Evolutionary conservation across 2,329 filamentous ascomycete genomes (phyloP).

Genomic region (Thielaviopsis ethacetica): DNA sequence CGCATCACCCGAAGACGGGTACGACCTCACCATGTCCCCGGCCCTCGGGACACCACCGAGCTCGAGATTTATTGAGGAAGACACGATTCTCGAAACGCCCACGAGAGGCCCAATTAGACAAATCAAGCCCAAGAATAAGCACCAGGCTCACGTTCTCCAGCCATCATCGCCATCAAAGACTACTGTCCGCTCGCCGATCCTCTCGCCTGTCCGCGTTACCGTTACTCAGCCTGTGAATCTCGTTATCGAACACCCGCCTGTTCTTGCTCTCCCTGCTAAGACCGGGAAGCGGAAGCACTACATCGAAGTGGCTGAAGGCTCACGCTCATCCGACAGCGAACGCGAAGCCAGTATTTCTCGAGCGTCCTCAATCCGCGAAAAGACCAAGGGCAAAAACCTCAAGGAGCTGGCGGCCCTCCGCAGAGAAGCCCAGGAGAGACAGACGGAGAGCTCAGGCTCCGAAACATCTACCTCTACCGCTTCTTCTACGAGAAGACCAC

Average conservation of each 20-base stretch:
- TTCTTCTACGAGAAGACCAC: conserved; percentile 26
- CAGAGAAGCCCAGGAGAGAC: conserved; percentile 24
- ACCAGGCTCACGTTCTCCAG: not conserved
- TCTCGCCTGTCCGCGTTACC: not conserved
- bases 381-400: conserved; percentile 25
- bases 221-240: not conserved
- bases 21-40: conserved; percentile 42
- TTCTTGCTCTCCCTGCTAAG: not conserved
- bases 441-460: not conserved
- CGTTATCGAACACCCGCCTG: not conserved
- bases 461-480: conserved; percentile 13
- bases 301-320: not conserved
- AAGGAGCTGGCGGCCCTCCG: conserved; percentile 29
- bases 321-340: not conserved
- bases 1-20: conserved; percentile 15
- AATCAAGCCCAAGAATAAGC: conserved; percentile 3
- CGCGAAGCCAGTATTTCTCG: conserved; percentile 4
- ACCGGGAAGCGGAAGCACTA: conserved; percentile 10
- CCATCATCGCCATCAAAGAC: not conserved
- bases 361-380: conserved; percentile 14
- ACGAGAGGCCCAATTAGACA: conserved; percentile 4
- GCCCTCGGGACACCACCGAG: conserved; percentile 50
- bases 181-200: not conserved
- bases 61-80: conserved; percentile 40
- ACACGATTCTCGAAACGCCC: conserved; percentile 16